A percentile compares a stretch with the other conserved stretches of the same genome.
Conservation (phyloP, 345 rosid genomes). For the Arabis alpina region DNA sequence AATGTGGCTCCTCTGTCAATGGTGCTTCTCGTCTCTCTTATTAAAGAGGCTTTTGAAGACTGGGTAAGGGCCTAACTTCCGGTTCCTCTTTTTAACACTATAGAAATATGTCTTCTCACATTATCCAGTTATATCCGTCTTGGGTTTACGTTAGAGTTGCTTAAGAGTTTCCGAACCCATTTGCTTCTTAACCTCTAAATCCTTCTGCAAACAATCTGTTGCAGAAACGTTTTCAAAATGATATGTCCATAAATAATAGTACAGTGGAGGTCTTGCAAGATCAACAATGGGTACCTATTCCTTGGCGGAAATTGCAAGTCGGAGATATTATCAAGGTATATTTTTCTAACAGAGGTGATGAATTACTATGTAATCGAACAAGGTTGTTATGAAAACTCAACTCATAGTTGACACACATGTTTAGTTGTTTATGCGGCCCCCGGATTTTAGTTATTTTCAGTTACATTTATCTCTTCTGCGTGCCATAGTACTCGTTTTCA, state of each 20-base stretch:
- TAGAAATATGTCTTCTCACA: slow-evolving; percentile 7
- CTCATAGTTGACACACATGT: slow-evolving; percentile 11
- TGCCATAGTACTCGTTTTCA: background rate
- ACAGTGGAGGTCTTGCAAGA: slow-evolving; percentile 76
- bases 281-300: slow-evolving; percentile 69
- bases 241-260: slow-evolving; percentile 77
- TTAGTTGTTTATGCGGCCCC: background rate
- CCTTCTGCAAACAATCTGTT: slow-evolving; percentile 34
- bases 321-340: slow-evolving; percentile 84
- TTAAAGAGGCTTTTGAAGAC: slow-evolving; percentile 96
- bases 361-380: slow-evolving; percentile 6
- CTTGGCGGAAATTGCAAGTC: slow-evolving; percentile 91
- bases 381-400: slow-evolving; percentile 13
- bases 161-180: slow-evolving; percentile 1
- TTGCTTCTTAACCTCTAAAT: slow-evolving; percentile 18
- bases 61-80: slow-evolving; percentile 62
- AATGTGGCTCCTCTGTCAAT: slow-evolving; percentile 81
- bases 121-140: background rate
- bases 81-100: slow-evolving; percentile 17
- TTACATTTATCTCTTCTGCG: background rate
- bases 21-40: slow-evolving; percentile 92
- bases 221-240: slow-evolving; percentile 95
- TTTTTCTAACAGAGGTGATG: slow-evolving; percentile 8
- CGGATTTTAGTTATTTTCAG: background rate
- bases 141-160: background rate